Percentiles rank a stretch among this genome's conserved stretches.
phyloP scores from a whole-genome alignment of 805 yeast species.

The Saturnispora kantuleensis region DNA sequence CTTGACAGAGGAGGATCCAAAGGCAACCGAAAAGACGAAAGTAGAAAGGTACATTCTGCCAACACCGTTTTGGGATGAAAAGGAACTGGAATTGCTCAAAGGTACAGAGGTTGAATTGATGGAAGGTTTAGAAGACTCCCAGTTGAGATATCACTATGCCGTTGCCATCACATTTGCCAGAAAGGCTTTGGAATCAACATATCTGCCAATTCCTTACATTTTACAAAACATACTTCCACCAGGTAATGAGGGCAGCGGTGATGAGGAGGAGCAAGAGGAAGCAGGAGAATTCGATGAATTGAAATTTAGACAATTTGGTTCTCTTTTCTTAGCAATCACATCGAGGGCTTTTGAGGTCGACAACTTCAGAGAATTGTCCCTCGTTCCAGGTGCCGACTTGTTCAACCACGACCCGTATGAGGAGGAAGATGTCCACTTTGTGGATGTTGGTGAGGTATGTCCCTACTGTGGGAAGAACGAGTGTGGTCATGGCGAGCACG shows the following conservation, averaged over 20 bases:
- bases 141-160: constrained; percentile 31
- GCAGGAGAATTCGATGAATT: constrained; percentile 9
- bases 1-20: constrained; percentile 1
- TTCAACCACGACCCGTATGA: constrained; percentile 59
- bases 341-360: constrained; percentile 81
- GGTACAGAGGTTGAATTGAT: constrained; percentile 56
- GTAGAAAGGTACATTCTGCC: constrained; percentile 36
- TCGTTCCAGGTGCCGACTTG: constrained; percentile 88
- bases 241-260: constrained; percentile 2
- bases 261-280: background rate
- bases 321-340: constrained; percentile 50
- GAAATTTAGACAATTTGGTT: constrained; percentile 41
- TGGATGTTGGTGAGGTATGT: constrained; percentile 33
- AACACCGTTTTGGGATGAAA: constrained; percentile 54
- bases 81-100: constrained; percentile 35
- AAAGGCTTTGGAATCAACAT: constrained; percentile 13
- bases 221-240: constrained; percentile 6
- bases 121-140: constrained; percentile 46
- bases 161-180: constrained; percentile 35
- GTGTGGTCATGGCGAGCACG: constrained; percentile 25
- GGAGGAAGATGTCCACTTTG: constrained; percentile 59
- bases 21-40: constrained; percentile 13
- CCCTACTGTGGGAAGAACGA: constrained; percentile 26
- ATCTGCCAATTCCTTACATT: constrained; percentile 28
- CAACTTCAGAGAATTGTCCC: constrained; percentile 56